phyloP scores from a whole-genome alignment of 495 filamentous ascomycete species.

The Hypoxylon fuscum region DNA sequence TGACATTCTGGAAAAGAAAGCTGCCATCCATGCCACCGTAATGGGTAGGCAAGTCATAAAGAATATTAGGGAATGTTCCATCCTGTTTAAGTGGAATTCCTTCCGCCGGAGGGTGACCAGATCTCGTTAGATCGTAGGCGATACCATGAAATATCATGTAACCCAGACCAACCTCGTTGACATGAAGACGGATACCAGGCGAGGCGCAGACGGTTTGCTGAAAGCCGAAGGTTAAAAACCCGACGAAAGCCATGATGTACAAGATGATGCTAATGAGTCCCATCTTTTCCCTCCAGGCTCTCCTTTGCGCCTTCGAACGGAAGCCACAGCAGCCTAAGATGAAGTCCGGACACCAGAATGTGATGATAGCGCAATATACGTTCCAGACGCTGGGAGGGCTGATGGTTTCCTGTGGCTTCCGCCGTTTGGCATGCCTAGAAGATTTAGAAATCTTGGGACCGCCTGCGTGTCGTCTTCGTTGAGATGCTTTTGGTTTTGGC shows the following conservation, averaged over 20 bases:
- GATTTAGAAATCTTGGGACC: constrained; percentile 53
- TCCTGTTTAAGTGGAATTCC: constrained; percentile 71
- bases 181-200: constrained; percentile 72
- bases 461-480: constrained; percentile 45
- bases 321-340: constrained; percentile 86
- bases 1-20: constrained; percentile 98
- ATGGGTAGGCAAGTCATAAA: constrained; percentile 83
- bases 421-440: constrained; percentile 67
- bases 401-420: constrained; percentile 71
- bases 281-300: constrained; percentile 99
- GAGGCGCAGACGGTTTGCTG: constrained; percentile 83
- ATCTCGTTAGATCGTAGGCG: constrained; percentile 81
- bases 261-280: constrained; percentile 94
- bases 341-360: constrained; percentile 93
- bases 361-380: constrained; percentile 91
- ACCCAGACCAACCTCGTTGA: constrained; percentile 79
- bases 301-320: constrained; percentile 84
- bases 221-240: constrained; percentile 97
- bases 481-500: constrained; percentile 29
- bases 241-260: constrained; percentile 86
- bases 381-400: constrained; percentile 91
- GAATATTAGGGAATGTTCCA: constrained; percentile 70
- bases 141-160: constrained; percentile 97
- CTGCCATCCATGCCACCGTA: constrained; percentile 90
- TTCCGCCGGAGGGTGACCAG: constrained; percentile 76